These are phyloP conservation scores for Coemansia guatemalensis DNA, from an alignment of 192 early-diverging fungal species.

Conservation along the genomic window DNA sequence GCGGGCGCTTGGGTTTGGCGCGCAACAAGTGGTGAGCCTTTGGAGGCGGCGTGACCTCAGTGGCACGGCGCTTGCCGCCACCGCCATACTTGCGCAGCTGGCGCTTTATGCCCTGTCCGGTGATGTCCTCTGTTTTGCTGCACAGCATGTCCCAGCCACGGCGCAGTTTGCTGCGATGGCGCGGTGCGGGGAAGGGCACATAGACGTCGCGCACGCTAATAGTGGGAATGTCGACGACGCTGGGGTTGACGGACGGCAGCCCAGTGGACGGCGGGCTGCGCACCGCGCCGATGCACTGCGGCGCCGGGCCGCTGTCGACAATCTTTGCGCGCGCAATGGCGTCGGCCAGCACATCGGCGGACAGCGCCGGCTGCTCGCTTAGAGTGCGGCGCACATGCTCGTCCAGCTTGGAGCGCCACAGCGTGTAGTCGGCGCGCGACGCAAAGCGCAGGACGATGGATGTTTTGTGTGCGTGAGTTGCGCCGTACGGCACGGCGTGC, in stretches of 20 bases:
- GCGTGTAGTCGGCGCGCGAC: conserved; percentile 35
- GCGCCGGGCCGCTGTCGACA: conserved; percentile 19
- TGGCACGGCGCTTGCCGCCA: conserved; percentile 47
- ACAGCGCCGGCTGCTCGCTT: conserved; percentile 24
- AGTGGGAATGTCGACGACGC: conserved; percentile 35
- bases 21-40: conserved; percentile 16
- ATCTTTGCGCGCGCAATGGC: conserved; percentile 44
- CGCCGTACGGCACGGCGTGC: conserved; percentile 24
- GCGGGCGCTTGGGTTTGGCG: background rate
- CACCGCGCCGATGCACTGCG: conserved; percentile 20
- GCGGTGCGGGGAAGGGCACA: conserved; percentile 38
- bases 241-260: conserved; percentile 22
- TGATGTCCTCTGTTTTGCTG: conserved; percentile 53
- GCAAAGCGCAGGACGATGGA: conserved; percentile 43
- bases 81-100: conserved; percentile 51
- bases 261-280: conserved; percentile 35
- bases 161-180: conserved; percentile 41
- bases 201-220: conserved; percentile 54
- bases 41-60: conserved; percentile 17
- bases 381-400: conserved; percentile 38
- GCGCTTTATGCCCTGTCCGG: conserved; percentile 44
- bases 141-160: conserved; percentile 52
- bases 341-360: conserved; percentile 42
- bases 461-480: conserved; percentile 9
- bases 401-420: conserved; percentile 42